Conservation (phyloP, 768 basidiomycete genomes). For the Calocybe indica region DNA sequence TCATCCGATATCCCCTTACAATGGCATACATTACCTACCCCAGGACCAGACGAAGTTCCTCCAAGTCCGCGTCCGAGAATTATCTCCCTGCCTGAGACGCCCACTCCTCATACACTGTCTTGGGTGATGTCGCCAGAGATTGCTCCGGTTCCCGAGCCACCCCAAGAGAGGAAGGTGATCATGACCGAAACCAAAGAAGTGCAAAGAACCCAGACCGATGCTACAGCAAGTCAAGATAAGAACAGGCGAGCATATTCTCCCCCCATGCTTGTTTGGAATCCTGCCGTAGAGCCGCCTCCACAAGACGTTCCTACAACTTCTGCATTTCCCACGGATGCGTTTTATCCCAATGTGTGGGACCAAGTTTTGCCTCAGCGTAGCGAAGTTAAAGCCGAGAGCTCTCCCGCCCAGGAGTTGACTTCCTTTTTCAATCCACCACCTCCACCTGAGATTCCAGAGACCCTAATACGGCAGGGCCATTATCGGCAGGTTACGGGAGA, state of each 20-base stretch:
- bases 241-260: slow-evolving; percentile 45
- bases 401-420: slow-evolving; percentile 36
- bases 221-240: slow-evolving; percentile 4
- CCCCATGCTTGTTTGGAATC: slow-evolving; percentile 74
- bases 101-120: slow-evolving; percentile 20
- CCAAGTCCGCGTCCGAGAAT: slow-evolving; percentile 48
- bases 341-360: slow-evolving; percentile 89
- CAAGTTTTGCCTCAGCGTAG: slow-evolving; percentile 13
- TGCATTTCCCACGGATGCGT: slow-evolving; percentile 67
- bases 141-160: slow-evolving; percentile 5
- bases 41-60: slow-evolving; percentile 56
- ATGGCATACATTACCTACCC: slow-evolving; percentile 55
- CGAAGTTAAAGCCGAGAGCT: slow-evolving; percentile 1
- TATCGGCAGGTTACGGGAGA: slow-evolving; percentile 63
- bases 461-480: slow-evolving; percentile 64
- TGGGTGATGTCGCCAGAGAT: not conserved
- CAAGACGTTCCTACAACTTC: slow-evolving; percentile 44
- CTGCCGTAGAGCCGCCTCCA: slow-evolving; percentile 76
- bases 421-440: slow-evolving; percentile 60
- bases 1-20: slow-evolving; percentile 26
- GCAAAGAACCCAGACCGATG: not conserved
- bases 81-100: slow-evolving; percentile 38
- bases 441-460: slow-evolving; percentile 57
- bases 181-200: not conserved
- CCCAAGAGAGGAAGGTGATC: not conserved